Evolutionary conservation across 495 filamentous ascomycete genomes (phyloP).

Genomic region (Neurospora pannonica): DNA sequence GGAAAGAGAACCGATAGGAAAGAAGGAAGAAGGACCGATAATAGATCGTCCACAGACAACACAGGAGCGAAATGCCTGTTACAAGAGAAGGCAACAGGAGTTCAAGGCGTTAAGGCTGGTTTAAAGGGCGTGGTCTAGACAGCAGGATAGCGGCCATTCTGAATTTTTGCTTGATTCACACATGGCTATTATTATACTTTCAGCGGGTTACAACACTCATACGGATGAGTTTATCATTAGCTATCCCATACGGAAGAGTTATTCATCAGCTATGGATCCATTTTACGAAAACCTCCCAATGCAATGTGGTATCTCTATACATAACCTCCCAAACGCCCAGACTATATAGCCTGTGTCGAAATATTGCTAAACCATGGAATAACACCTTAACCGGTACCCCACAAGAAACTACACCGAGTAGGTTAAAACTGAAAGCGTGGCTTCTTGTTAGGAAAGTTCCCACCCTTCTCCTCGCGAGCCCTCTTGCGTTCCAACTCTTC

Average conservation of each 20-base stretch:
- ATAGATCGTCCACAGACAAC: neutral
- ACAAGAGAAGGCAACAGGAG: neutral
- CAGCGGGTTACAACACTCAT: neutral
- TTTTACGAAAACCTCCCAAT: neutral
- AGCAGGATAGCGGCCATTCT: neutral
- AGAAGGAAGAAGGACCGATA: neutral
- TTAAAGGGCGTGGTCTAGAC: neutral
- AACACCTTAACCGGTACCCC: neutral
- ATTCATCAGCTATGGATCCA: neutral
- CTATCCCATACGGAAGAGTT: neutral
- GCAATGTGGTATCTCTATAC: neutral
- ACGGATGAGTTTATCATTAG: neutral
- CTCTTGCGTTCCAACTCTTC: conserved; percentile 71
- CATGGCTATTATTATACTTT: neutral
- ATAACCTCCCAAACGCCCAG: neutral
- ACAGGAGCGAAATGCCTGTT: neutral
- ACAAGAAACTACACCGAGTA: neutral
- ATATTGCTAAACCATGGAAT: neutral
- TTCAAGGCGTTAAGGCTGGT: neutral
- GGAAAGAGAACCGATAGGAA: neutral
- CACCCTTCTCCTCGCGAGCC: conserved; percentile 32
- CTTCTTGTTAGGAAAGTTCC: conserved; percentile 25
- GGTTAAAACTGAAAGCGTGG: conserved; percentile 20
- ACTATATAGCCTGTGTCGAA: neutral
- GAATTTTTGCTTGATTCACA: neutral